Evolutionary conservation across 805 yeast species (phyloP), one percentile per base, ranked within the genome.

Genomic region (Scheffersomyces spartinae): DNA sequence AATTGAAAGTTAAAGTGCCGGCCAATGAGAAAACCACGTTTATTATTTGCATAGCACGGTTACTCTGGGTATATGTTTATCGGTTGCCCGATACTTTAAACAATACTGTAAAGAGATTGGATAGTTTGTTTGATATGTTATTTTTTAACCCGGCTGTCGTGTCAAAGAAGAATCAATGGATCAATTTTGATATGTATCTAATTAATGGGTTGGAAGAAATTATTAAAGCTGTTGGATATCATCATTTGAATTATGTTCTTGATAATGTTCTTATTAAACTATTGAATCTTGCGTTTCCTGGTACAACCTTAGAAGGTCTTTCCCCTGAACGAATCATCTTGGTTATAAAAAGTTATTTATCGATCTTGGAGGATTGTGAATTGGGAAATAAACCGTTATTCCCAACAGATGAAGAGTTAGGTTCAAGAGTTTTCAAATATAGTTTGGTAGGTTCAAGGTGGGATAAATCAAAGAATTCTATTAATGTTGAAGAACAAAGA

Each of bases 21-120:
- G 64, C 68, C 8, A 43, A 55, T 0, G 64, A 61, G 25, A 71
- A 77, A 38, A 61, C 70, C 0, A 68, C 69, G 3, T 65, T 73
- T 21, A 64, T 81, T 9, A 70, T 71, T 0, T 74, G 86, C 29
- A 52, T 78, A 3, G 66, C 94, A 0, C 56, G 95, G 30, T 56
- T 93, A 17, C 51, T 82, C 0, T 91, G 98, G 98, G 94, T 86
- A 0, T 91, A 81, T 44, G 55, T 85, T 13, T 83, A 76, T 49
- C 61, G 97, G 34, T 73, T 85, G 36, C 71, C 94, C 0, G 98
- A 93, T 38, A 79, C 96, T 0, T 55, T 88, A 38, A 91, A 88
- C 45, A 77, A 81, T 31, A 85, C 94, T 1, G 74, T 86, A 3
- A 76, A 85, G 40, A 77, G 76, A 28, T 60, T 91, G 25, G 94